Percentiles rank a stretch among this genome's conserved stretches.
Evolutionary conservation across 2,329 filamentous ascomycete genomes (phyloP).

Genomic region (Hymenoscyphus fructigenus): DNA sequence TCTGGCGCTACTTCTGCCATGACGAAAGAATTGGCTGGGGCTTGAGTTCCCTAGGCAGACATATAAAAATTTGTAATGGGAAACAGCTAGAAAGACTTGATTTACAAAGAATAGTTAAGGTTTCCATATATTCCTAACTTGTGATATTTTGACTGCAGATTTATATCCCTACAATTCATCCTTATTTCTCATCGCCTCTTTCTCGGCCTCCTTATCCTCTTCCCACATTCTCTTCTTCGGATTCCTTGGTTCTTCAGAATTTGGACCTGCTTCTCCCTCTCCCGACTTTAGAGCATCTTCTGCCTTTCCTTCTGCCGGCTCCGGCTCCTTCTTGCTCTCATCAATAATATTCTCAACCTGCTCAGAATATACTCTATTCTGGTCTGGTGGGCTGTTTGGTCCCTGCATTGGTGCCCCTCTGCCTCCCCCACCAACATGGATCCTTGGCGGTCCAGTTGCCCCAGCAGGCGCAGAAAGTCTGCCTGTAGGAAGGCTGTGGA

Average conservation of each 20-base stretch:
- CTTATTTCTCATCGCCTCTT: conserved; percentile 30
- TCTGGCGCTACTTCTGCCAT: too few species aligned
- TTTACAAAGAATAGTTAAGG: rapidly evolving
- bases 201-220: conserved; percentile 43
- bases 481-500: conserved; percentile 26
- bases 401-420: conserved; percentile 28
- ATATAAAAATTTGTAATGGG: background rate
- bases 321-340: conserved; percentile 32
- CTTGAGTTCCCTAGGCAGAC: too few species aligned
- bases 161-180: conserved; percentile 34
- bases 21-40: too few species aligned
- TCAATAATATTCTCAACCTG: conserved; percentile 56
- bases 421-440: conserved; percentile 45
- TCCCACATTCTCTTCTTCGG: conserved; percentile 64
- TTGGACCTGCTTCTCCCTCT: background rate
- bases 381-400: conserved; percentile 12
- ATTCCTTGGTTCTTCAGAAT: conserved; percentile 40
- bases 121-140: background rate
- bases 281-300: conserved; percentile 31
- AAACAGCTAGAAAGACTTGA: background rate
- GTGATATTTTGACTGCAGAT: background rate
- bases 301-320: conserved; percentile 35
- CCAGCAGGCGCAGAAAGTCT: conserved; percentile 19
- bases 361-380: conserved; percentile 45
- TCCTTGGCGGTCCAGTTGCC: conserved; percentile 28